Base-by-base conservation (phyloP, 345 rosid species). In the Eutrema yunnanense region DNA sequence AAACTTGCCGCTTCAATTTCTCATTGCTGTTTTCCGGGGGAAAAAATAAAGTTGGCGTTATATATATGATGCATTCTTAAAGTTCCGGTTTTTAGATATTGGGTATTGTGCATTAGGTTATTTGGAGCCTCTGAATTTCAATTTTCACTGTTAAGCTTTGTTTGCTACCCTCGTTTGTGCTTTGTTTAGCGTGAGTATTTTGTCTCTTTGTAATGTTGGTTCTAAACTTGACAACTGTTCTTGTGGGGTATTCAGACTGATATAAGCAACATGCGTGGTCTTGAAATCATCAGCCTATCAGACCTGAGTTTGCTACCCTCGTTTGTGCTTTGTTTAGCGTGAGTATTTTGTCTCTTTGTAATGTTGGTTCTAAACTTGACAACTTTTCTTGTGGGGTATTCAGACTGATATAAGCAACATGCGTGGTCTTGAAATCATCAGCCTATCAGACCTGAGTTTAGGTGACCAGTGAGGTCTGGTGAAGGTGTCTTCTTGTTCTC, bases 221-320 rank as follows among this genome's bases (percentile, higher is more conserved):
- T 54, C 5, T 26, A 62, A 8, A 52, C 6, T 11, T 72, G 22
- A 13, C 37, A 13, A n/a, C 19, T 32, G 22, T 22, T 67, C 56
- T 6, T 52, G 32, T 74, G 41, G 41, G n/a, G 10, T 50, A 10
- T 26, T 52, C 50, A 68, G 74, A 61, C 43, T 61, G 64, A 52
- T 38, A 19, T 34, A 29, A 34, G 69, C 16, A 11, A 75, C 74
- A 62, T 75, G 79, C 79, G 54, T 62, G 71, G 64, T 62, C 74
- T 69, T 62, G 38, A 46, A 66, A 26, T 49, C 61, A 26, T 49
- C 61, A 58, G 72, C 56, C 22, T 50, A 11, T 47, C 12, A 47
- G 41, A 22, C 62, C 27, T n/a, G 70, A 73, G 65, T 37, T 27
- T 57, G n/a, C n/a, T n/a, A n/a, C n/a, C n/a, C n/a, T n/a, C n/a